A percentile compares a stretch with the other conserved stretches of the same genome.
Conservation (phyloP, 116 monocot genomes). For the Cymodocea nodosa region DNA sequence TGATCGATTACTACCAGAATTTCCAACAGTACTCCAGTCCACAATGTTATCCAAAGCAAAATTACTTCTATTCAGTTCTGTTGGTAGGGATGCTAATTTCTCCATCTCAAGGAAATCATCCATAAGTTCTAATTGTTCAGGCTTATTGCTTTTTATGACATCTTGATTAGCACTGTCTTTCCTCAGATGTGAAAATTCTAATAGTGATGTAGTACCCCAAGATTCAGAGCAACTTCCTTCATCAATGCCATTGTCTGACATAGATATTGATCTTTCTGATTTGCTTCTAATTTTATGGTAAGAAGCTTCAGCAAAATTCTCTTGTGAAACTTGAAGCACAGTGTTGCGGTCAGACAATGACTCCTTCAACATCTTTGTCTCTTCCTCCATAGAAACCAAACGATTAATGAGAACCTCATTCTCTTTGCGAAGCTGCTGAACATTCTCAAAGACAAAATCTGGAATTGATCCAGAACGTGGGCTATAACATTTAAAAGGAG, state of each 20-base stretch:
- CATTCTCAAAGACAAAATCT: constrained; percentile 35
- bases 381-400: constrained; percentile 58
- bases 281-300: constrained; percentile 33
- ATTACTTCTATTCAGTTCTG: constrained; percentile 14
- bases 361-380: constrained; percentile 75
- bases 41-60: constrained; percentile 5
- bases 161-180: constrained; percentile 25
- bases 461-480: constrained; percentile 19
- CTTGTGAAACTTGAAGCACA: constrained; percentile 57
- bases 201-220: constrained; percentile 36
- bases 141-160: constrained; percentile 8
- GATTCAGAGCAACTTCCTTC: constrained; percentile 38
- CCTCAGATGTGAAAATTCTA: constrained; percentile 38
- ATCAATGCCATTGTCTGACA: constrained; percentile 78
- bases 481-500: constrained; percentile 28
- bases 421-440: constrained; percentile 58
- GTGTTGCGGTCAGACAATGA: constrained; percentile 50
- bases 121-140: constrained; percentile 46
- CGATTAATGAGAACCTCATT: constrained; percentile 61
- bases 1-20: neutral
- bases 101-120: constrained; percentile 89
- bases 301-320: constrained; percentile 21
- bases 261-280: constrained; percentile 45
- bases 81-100: constrained; percentile 39
- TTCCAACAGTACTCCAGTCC: constrained; percentile 8